Evolutionary conservation across 2,329 filamentous ascomycete species (phyloP), one percentile per base, ranked within the genome.

Genomic region (Cytospora schulzeri): DNA sequence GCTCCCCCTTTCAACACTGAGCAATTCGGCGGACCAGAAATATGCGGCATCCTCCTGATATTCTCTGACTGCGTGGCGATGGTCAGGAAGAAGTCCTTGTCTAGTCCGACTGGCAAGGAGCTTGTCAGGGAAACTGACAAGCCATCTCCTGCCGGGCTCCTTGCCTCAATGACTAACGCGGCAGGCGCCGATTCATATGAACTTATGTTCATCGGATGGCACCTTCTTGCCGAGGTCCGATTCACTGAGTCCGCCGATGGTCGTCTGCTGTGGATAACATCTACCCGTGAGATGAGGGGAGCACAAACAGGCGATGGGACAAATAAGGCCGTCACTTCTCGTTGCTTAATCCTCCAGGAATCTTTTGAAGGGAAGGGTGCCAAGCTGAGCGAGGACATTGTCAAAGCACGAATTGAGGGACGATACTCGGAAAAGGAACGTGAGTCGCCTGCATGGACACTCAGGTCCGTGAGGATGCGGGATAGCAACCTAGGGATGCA

Each of bases 41-140:
- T 81, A 51, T 79, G 85, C 1, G 91, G 91, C 1, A 88, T 97
- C 28, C 83, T 98, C 58, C 79, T 98, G 4, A 80, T 98, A 3
- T 98, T 97, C 72, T 87, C 91, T 3, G 93, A 97, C 71, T 90
- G 86, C 61, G 74, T 97, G 0, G 83, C 96, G 19, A 79, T 97
- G 24, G 77, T 97, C 17, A 89, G 88, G 69, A 96, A 93, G 75
- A 80, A 86, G 31, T 79, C 82, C 4, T 83, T 84, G 11, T 84
- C 83, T 61, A 85, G 83, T 35, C 80, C 87, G 55, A 90, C 88
- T 9, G 92, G 92, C 6, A 88, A 92, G 48, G 91, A 92, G 64
- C 78, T 98, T 60, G 77, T 96, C 62, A 88, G 93, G 4, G 93
- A 97, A 71, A 83, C 97, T 41, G 93, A 97, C 72, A 93, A 91